Evolutionary conservation across 768 basidiomycete genomes (phyloP), one percentile per base, ranked within the genome.

Genomic region (Boletus huronensis): DNA sequence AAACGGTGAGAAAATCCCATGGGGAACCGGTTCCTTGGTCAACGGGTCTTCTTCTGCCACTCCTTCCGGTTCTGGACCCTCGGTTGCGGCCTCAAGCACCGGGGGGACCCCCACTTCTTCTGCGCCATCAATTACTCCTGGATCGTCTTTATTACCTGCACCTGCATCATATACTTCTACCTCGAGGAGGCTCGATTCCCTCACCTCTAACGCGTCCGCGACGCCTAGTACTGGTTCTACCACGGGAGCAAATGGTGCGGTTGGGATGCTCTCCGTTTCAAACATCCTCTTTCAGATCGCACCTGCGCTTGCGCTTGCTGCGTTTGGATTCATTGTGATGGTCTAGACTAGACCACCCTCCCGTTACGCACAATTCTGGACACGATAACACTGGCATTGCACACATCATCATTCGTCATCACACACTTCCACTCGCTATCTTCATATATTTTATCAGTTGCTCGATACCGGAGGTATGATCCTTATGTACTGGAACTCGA

Each of bases 11-110:
- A 32, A 58, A 1, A 83, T 90, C 41, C 76, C 82, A 1, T 92
- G 85, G 85, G 90, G 90, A 36, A 72, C 57, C 9, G 90, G 89
- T 39, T 62, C 71, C 7, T 80, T 93, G 50, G 59, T 63, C 42
- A 72, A 70, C 38, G 74, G 82, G 44, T 67, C 79, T 14, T 67
- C 79, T 14, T 66, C 80, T 11, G 68, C 72, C 9, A 52, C 57
- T 34, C 52, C 67, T n/a, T 45, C 72, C 13, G 58, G 65, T 16
- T 46, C 64, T 46, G 50, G 11, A n/a, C 21, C 50, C 9, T 25
- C 57, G 11, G 43, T 51, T 39, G 38, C 53, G 29, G 29, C 46
- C 25, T 32, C 63, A 1, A 45, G 57, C n/a, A 43, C 59, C 13
- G 39, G n/a, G 10, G 50, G 54, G 28, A 25, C 16, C 4, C 3